Evolutionary conservation across 306 rosid species (phyloP), one percentile per base, ranked within the genome.

Genomic region (Psophocarpus tetragonolobus): DNA sequence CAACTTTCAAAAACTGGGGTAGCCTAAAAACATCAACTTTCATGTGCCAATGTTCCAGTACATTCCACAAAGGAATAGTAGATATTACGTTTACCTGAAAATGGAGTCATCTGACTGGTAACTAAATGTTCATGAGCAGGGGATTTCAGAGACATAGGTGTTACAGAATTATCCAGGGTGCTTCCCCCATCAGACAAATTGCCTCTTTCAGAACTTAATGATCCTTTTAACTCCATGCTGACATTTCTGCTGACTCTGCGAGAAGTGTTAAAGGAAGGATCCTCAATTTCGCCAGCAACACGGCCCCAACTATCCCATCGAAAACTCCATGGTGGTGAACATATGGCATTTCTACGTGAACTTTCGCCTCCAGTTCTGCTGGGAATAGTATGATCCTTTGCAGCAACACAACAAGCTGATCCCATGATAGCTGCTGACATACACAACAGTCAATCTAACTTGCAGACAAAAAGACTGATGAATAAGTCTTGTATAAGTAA

Each of bases 181-280:
- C 87, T 90, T 71, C 87, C 92, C 15, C 77, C 57, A 78, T 86
- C 89, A 26, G 89, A 90, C 26, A 90, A 84, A 78, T 76, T 74
- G 29, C 84, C 90, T 79, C 92, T 90, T 73, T 86, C 95, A 76
- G 87, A 88, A 86, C 85, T 54, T 56, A 88, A 36, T 13, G 90
- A 83, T 60, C 92, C 75, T 78, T 86, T 88, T n/a, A 86, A 73
- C 85, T 86, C 95, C 92, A 85, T 86, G 84, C 92, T 88, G 57
- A 66, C 82, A 72, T 84, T 86, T 85, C 89, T 77, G 33, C 84
- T 86, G 76, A 81, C 68, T 83, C 83, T 79, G 12, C 21, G 68
- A 74, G 88, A 84, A 11, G 73, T 48, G 30, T 64, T 85, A 78
- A 51, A 83, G 4, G 84, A 88, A 41, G 77, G 71, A 81, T 86